A percentile compares a stretch with the other conserved stretches of the same genome.
phyloP scores from a whole-genome alignment of 176 grass and related monocot genomes.

The Elymus sibiricus region DNA sequence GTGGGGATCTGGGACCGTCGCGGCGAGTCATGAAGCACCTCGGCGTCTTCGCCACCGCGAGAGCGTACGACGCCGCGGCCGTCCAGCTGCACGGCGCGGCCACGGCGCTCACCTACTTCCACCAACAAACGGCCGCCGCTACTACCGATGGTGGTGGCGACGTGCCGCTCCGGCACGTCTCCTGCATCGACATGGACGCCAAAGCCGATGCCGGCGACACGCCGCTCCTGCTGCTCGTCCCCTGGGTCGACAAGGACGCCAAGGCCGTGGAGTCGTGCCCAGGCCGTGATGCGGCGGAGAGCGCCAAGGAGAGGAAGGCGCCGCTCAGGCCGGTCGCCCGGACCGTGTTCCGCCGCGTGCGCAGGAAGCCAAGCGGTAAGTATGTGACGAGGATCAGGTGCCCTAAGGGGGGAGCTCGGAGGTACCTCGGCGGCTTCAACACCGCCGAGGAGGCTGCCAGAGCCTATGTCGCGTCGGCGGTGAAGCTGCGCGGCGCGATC shows the following conservation, averaged over 20 bases:
- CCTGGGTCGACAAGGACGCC: no score
- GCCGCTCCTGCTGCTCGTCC: no score
- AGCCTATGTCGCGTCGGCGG: conserved; percentile 35
- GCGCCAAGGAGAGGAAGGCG: no score
- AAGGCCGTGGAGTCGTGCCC: no score
- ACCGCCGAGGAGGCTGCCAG: conserved; percentile 72
- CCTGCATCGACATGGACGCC: no score
- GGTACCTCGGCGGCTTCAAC: conserved; percentile 70
- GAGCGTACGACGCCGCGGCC: not conserved
- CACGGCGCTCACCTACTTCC: not conserved
- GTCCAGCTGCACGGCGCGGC: not conserved
- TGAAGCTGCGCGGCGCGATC: not conserved
- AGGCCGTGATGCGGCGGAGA: no score
- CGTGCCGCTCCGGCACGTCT: no score
- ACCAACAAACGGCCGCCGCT: no score
- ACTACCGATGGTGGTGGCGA: no score
- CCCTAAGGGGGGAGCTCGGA: not conserved
- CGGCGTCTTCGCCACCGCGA: conserved; percentile 65
- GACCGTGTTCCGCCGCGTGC: not conserved
- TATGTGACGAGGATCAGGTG: not conserved
- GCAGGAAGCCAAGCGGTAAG: not conserved
- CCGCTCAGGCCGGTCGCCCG: no score
- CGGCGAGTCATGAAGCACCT: not conserved
- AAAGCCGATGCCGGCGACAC: no score
- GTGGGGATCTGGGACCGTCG: not conserved